Conservation (phyloP, 2,329 filamentous ascomycete genomes). For the Juglanconis sp. region DNA sequence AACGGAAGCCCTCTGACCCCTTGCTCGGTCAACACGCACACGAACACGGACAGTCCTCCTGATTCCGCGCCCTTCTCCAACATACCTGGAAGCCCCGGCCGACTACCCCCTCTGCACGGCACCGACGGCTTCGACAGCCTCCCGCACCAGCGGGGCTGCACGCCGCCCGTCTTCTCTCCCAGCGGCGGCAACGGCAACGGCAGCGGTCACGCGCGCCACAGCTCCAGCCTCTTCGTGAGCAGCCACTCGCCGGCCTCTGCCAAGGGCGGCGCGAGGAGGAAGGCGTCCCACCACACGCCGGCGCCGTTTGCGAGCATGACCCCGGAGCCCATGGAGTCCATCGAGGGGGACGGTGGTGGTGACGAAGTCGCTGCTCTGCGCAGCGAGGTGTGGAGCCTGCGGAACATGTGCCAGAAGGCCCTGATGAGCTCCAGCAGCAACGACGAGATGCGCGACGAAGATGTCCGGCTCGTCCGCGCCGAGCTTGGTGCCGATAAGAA, state of each 20-base stretch:
- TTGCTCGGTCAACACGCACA: not conserved
- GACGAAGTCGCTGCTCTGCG: not conserved
- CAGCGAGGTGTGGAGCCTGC: constrained; percentile 8
- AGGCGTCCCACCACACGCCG: not conserved
- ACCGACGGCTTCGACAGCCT: no score
- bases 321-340: constrained; percentile 4
- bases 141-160: no score
- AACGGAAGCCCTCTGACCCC: not conserved
- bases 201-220: not conserved
- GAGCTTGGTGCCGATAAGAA: not conserved
- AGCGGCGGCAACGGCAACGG: no score
- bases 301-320: not conserved
- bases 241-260: not conserved
- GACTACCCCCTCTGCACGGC: no score
- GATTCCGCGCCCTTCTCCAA: not conserved
- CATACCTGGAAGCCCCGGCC: not conserved
- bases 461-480: not conserved
- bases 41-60: no score
- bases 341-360: not conserved
- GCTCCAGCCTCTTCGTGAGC: not conserved
- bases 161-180: no score
- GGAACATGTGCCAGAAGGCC: constrained; percentile 12
- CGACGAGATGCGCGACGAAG: no score
- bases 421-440: not conserved
- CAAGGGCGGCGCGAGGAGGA: not conserved